phyloP scores from a whole-genome alignment of 1,139 yeast species.

The Hanseniaspora uvarum region DNA sequence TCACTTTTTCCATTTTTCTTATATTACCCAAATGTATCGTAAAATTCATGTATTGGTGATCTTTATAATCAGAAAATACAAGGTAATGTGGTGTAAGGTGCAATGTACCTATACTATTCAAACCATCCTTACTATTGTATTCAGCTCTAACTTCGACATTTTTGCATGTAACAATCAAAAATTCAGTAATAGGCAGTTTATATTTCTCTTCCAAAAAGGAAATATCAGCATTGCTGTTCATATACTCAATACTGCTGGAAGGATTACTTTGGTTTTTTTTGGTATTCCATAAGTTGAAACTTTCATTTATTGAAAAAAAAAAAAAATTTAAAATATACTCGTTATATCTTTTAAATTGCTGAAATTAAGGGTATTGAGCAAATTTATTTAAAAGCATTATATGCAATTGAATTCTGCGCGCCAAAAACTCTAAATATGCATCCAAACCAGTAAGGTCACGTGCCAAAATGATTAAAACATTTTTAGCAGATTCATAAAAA shows the following conservation, averaged over 20 bases:
- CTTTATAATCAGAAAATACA: constrained; percentile 27
- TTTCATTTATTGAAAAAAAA: too few relatives aligned
- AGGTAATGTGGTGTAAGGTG: constrained; percentile 16
- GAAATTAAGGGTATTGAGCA: too few relatives aligned
- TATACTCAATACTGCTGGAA: neutral
- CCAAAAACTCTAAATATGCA: too few relatives aligned
- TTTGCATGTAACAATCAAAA: constrained; percentile 12
- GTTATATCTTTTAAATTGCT: too few relatives aligned
- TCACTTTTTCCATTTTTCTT: constrained; percentile 76
- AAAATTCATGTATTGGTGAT: constrained; percentile 57
- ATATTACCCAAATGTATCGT: constrained; percentile 66
- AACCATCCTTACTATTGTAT: neutral
- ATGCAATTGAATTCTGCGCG: too few relatives aligned
- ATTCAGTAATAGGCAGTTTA: constrained; percentile 15
- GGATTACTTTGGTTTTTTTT: too few relatives aligned
- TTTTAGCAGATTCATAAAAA: too few relatives aligned
- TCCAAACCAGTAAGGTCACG: too few relatives aligned
- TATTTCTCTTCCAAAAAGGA: constrained; percentile 2
- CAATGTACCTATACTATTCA: constrained; percentile 12
- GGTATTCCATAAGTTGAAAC: too few relatives aligned
- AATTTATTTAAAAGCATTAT: too few relatives aligned
- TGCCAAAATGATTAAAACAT: too few relatives aligned
- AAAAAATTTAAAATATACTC: too few relatives aligned
- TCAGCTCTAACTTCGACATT: constrained; percentile 15
- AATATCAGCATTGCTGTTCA: neutral